A percentile compares a stretch with the other conserved stretches of the same genome.
These are phyloP conservation scores for Leishmania mexicana DNA, from an alignment of 208 protist species.

Conservation along the genomic window DNA sequence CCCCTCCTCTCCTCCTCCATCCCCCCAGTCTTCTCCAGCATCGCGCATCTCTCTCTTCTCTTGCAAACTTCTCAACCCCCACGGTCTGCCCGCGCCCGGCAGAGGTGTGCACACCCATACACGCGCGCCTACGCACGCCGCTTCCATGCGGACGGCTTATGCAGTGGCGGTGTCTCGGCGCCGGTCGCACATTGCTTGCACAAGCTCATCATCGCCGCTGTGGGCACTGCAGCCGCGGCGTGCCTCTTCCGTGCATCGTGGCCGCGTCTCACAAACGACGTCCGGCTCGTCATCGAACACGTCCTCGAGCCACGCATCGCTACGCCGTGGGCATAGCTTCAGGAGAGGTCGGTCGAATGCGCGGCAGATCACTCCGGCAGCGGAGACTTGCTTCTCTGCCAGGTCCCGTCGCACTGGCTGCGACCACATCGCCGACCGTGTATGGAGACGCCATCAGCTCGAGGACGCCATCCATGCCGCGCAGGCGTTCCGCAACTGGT, in stretches of 20 bases:
- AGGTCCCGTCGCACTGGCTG: not conserved
- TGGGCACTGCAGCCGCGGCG: not conserved
- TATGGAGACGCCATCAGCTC: not conserved
- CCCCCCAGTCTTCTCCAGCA: not conserved
- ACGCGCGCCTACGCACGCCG: not conserved
- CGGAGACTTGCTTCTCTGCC: not conserved
- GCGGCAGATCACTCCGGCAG: not conserved
- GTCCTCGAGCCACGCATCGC: not conserved
- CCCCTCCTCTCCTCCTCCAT: not conserved
- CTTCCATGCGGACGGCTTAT: not conserved
- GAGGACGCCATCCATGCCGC: constrained; percentile 5
- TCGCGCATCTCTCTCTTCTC: not conserved
- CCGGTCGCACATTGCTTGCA: not conserved
- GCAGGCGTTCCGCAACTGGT: constrained; percentile 8
- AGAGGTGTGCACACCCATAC: not conserved
- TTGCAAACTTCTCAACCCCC: not conserved
- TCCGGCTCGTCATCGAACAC: not conserved
- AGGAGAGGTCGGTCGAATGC: not conserved
- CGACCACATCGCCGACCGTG: not conserved
- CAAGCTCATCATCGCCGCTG: not conserved
- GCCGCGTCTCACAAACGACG: not conserved
- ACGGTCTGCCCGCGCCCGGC: not conserved
- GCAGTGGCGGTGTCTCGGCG: not conserved
- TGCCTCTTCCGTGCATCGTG: not conserved
- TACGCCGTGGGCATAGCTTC: not conserved